Conservation (phyloP, 345 rosid species). For the Populus tremula region DNA sequence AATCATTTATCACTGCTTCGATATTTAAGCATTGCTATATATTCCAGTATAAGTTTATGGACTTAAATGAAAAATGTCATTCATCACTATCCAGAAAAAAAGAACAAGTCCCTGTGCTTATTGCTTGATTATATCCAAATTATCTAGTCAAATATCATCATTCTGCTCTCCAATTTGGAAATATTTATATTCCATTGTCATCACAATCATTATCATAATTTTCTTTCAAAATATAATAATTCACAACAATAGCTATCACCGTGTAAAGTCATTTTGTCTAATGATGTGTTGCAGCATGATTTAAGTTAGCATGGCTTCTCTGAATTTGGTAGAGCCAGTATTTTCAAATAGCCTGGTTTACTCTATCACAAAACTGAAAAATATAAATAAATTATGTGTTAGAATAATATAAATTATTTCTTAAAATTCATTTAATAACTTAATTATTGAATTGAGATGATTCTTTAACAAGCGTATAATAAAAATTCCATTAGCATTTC, state of each 20-base stretch:
- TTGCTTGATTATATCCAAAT: slow-evolving; percentile 12
- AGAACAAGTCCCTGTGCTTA: background rate
- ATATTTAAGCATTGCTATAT: background rate
- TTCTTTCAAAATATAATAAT: background rate
- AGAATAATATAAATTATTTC: no score
- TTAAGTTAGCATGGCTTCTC: background rate
- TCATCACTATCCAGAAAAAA: background rate
- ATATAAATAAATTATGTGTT: no score
- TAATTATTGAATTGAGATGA: no score
- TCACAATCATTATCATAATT: background rate
- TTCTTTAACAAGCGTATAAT: no score
- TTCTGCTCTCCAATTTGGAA: background rate
- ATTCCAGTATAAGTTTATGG: background rate
- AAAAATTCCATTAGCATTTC: no score
- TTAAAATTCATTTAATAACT: no score
- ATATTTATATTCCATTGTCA: background rate
- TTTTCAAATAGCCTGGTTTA: no score
- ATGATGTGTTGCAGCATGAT: background rate
- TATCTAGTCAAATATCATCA: slow-evolving; percentile 3
- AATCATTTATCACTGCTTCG: slow-evolving; percentile 18
- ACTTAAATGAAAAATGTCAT: no score
- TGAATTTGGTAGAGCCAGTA: no score
- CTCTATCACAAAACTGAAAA: no score
- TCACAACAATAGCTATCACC: background rate
- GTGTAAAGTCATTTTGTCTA: background rate